Evolutionary conservation across 306 rosid species (phyloP).

Genomic region (Cicer yamashitae): DNA sequence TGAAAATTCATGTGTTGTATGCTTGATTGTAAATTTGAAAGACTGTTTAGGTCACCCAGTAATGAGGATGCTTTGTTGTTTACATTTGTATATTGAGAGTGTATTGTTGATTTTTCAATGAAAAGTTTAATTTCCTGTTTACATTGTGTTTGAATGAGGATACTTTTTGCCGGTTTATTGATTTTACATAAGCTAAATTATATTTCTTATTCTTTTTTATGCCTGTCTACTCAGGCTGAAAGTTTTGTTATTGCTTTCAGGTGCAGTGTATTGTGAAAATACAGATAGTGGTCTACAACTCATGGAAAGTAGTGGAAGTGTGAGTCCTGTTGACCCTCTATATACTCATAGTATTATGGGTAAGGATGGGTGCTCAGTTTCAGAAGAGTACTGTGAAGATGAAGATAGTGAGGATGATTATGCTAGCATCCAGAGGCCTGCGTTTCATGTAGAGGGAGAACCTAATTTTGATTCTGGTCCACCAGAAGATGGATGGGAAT

Average conservation of each 20-base stretch:
- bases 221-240: constrained; percentile 45
- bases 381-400: constrained; percentile 58
- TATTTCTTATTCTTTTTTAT: constrained; percentile 20
- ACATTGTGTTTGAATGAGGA: constrained; percentile 42
- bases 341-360: constrained; percentile 41
- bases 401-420: constrained; percentile 75
- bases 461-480: constrained; percentile 90
- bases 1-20: constrained; percentile 43
- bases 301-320: constrained; percentile 46
- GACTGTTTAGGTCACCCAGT: constrained; percentile 38
- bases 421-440: constrained; percentile 84
- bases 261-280: constrained; percentile 57
- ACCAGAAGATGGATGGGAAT: constrained; percentile 97
- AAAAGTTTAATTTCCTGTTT: constrained; percentile 38
- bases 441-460: constrained; percentile 81
- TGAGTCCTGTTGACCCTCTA: constrained; percentile 46
- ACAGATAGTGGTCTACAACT: constrained; percentile 47
- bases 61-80: constrained; percentile 31
- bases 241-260: constrained; percentile 60
- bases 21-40: constrained; percentile 36
- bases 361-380: constrained; percentile 48
- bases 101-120: constrained; percentile 41
- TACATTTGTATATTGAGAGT: constrained; percentile 40
- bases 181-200: constrained; percentile 38
- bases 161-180: constrained; percentile 20